Evolutionary conservation across 1,284 basidiomycete species (phyloP).

Genomic region (Ustilago crameri): DNA sequence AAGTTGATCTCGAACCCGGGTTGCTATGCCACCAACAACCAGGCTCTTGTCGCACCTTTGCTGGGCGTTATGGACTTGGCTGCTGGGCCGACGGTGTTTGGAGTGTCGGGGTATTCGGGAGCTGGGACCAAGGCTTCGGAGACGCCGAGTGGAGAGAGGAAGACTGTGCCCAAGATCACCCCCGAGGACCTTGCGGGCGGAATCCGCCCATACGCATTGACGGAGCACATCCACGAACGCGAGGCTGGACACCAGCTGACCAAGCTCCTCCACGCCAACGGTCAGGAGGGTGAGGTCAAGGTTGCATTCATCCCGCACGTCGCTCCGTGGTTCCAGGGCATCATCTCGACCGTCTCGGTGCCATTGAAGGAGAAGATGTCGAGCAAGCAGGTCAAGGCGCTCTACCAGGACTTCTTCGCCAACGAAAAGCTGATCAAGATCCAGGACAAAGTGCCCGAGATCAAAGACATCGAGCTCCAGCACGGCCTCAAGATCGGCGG

Average conservation of each 20-base stretch:
- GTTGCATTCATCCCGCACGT: constrained; percentile 89
- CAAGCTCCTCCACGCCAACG: constrained; percentile 69
- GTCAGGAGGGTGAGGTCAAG: constrained; percentile 70
- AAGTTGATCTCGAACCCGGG: constrained; percentile 95
- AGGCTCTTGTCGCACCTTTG: constrained; percentile 90
- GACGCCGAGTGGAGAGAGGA: constrained; percentile 34
- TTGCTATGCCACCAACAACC: constrained; percentile 93
- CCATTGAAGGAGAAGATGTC: constrained; percentile 77
- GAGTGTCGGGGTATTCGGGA: constrained; percentile 92
- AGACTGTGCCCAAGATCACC: constrained; percentile 82
- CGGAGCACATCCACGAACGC: constrained; percentile 98
- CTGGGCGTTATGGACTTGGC: constrained; percentile 72
- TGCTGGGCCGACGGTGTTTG: constrained; percentile 79
- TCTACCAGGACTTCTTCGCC: constrained; percentile 84
- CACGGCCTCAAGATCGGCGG: constrained; percentile 93
- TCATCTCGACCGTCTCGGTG: constrained; percentile 85
- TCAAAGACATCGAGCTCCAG: constrained; percentile 80
- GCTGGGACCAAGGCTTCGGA: constrained; percentile 81
- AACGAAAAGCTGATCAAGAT: constrained; percentile 79
- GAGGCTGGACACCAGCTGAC: constrained; percentile 88
- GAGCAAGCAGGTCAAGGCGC: constrained; percentile 78
- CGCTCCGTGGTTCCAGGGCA: constrained; percentile 95
- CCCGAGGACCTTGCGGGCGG: constrained; percentile 80
- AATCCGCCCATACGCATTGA: constrained; percentile 86
- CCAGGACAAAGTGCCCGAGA: constrained; percentile 78